These are phyloP conservation scores for Przewalskia tangutica DNA, from an alignment of 257 asterid genomes.

Conservation along the genomic window DNA sequence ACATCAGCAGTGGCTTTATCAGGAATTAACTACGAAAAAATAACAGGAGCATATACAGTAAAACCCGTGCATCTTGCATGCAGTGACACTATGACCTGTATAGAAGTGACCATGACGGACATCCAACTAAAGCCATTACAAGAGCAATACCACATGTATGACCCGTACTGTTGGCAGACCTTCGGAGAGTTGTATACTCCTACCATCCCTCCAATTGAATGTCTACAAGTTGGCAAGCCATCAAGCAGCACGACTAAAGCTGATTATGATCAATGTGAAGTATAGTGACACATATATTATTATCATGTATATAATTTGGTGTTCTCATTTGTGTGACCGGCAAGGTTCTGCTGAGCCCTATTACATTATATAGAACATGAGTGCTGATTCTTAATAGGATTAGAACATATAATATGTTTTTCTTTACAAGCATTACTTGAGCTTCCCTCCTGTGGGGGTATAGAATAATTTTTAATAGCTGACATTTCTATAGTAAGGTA, in stretches of 20 bases:
- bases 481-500: not conserved
- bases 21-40: conserved; percentile 58
- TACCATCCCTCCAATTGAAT: conserved; percentile 55
- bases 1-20: conserved; percentile 69
- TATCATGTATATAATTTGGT: conserved; percentile 14
- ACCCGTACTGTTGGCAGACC: conserved; percentile 80
- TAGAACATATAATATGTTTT: not conserved
- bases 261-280: conserved; percentile 50
- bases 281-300: not conserved
- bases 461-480: too few relatives aligned
- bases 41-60: conserved; percentile 78
- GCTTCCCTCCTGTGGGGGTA: not conserved
- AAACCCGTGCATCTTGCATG: conserved; percentile 85
- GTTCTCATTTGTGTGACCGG: conserved; percentile 57
- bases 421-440: not conserved
- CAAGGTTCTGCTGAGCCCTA: conserved; percentile 46
- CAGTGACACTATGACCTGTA: conserved; percentile 67
- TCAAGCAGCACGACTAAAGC: conserved; percentile 41
- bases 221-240: conserved; percentile 61
- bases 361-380: conserved; percentile 12
- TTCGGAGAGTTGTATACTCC: conserved; percentile 67
- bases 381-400: not conserved
- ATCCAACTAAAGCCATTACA: conserved; percentile 50
- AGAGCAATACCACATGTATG: conserved; percentile 59
- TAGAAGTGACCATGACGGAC: conserved; percentile 49